Conservation (phyloP, 2,329 filamentous ascomycete genomes). For the Talaromyces sp. region DNA sequence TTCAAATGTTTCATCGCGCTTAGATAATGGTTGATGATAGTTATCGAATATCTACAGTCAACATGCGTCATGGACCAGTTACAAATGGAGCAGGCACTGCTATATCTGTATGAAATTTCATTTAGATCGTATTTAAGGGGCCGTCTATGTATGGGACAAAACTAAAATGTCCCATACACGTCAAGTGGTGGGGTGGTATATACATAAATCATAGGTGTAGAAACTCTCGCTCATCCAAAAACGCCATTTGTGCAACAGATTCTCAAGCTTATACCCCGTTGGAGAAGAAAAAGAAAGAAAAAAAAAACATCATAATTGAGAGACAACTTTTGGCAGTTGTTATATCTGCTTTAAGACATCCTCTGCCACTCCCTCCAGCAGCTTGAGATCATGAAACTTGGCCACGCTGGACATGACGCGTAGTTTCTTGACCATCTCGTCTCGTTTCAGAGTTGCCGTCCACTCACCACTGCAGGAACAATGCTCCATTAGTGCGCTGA, state of each 20-base stretch:
- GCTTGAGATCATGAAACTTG: constrained; percentile 70
- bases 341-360: constrained; percentile 51
- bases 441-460: constrained; percentile 63
- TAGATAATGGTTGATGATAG: not conserved
- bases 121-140: not conserved
- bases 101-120: not conserved
- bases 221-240: not conserved
- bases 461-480: constrained; percentile 88
- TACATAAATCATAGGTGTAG: constrained; percentile 1
- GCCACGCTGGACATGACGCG: constrained; percentile 69
- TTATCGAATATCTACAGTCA: not conserved
- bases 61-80: not conserved
- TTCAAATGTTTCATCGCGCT: not conserved
- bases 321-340: no score
- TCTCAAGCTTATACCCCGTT: not conserved
- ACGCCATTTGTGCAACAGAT: not conserved
- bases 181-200: not conserved
- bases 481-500: constrained; percentile 95
- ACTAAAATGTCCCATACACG: not conserved
- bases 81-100: not conserved
- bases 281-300: not conserved
- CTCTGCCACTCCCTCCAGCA: constrained; percentile 70
- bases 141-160: not conserved
- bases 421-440: constrained; percentile 60
- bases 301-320: not conserved